Base-by-base conservation (phyloP, 2,329 filamentous ascomycete genomes). In the Calonectria hawksworthii region DNA sequence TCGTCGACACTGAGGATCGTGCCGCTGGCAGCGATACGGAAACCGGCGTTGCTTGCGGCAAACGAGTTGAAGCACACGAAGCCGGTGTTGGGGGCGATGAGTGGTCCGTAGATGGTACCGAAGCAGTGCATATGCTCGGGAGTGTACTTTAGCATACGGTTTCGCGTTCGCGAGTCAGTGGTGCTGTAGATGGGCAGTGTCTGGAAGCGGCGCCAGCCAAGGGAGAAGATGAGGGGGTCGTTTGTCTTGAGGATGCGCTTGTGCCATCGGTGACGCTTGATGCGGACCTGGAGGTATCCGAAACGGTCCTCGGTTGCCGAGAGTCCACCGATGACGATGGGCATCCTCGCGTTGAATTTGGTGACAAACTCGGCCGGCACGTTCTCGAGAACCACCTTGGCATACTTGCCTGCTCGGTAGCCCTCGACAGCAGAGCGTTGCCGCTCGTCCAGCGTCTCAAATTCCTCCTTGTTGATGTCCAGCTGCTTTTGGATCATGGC, bases 51-150 rank as follows among this genome's bases (percentile, higher is more conserved):
- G 82, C 94, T 92, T 75, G 94, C 93, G 0, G 94, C 95, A 82
- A 99, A 94, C 10, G 94, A 95, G 85, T 99, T 95, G 78, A 99
- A 95, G 85, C 94, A 97, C 79, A 95, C 96, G 86, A 99, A 99
- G 74, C 96, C 96, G 2, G 96, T 98, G 85, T 98, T 98, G 16
- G 98, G 97, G 0, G 97, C 96, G 74, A 98, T 95, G 10, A 99
- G 92, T 0, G 98, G 97, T 0, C 96, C 97, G 82, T 98, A 99
- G 86, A 99, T 96, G 66, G 96, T 98, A 51, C 92, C 97, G 84
- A 98, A 98, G 87, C 98, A 99, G 87, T 99, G 97, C 96, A 98
- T 99, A 83, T 99, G 97, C 88, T 99, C 98, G 0, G 97, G 98
- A 0, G 96, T 98, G 86, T 99, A 99, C 86, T 99, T 99, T 76